These are phyloP conservation scores for Pseudopyrenochaeta lycopersici DNA, from an alignment of 2,329 filamentous ascomycete species.

Conservation along the genomic window DNA sequence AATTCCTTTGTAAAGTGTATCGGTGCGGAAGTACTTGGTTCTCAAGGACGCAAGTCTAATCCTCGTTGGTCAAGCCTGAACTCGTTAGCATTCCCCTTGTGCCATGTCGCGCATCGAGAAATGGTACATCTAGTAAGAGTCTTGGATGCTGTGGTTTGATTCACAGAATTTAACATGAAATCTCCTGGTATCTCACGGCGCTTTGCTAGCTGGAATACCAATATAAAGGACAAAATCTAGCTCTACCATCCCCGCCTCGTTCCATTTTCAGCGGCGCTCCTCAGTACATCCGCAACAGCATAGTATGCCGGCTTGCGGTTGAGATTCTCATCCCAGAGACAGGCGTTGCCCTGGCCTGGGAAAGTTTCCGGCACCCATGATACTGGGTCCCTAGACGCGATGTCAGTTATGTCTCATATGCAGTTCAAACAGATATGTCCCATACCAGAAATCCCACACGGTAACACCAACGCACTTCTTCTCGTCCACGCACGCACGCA, in stretches of 20 bases:
- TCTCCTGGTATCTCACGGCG: too few relatives aligned
- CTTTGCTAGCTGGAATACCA: too few relatives aligned
- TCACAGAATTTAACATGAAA: too few relatives aligned
- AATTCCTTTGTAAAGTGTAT: too few relatives aligned
- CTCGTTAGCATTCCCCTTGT: too few relatives aligned
- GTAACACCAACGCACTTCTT: slow-evolving; percentile 51
- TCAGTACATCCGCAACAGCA: slow-evolving; percentile 39
- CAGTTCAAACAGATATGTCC: too few relatives aligned
- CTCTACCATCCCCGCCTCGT: not conserved
- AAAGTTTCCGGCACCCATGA: slow-evolving; percentile 51
- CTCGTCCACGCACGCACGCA: slow-evolving; percentile 48
- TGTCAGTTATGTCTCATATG: not conserved
- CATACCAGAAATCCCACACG: slow-evolving; percentile 49
- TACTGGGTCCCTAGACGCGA: slow-evolving; percentile 42
- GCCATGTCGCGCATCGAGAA: too few relatives aligned
- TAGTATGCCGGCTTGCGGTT: slow-evolving; percentile 48
- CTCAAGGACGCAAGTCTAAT: too few relatives aligned
- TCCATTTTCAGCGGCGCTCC: slow-evolving; percentile 8
- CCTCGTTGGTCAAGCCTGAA: too few relatives aligned
- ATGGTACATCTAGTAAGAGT: too few relatives aligned
- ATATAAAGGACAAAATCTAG: not conserved
- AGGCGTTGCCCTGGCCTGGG: slow-evolving; percentile 47
- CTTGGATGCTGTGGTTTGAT: too few relatives aligned
- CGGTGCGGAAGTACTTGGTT: too few relatives aligned
- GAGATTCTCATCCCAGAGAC: slow-evolving; percentile 38